phyloP scores from a whole-genome alignment of 208 protist genomes.

The Acanthamoeba culbertsoni region DNA sequence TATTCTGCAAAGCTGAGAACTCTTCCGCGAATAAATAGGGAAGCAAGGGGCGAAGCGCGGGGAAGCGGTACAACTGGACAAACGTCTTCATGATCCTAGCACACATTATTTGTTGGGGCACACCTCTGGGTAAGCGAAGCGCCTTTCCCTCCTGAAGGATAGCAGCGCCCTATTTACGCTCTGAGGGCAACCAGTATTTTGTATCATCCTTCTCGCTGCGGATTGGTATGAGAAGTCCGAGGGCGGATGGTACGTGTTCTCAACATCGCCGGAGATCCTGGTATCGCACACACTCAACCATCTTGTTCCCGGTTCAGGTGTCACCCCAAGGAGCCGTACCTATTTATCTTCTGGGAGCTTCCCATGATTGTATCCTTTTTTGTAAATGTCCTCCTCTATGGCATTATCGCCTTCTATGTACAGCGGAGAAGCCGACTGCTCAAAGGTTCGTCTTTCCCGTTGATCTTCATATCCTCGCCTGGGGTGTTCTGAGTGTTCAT shows the following conservation, averaged over 20 bases:
- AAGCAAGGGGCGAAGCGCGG: not conserved
- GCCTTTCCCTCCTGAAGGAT: not conserved
- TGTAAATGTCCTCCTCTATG: slow-evolving; percentile 25
- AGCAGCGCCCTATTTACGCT: not conserved
- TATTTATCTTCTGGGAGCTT: slow-evolving; percentile 46
- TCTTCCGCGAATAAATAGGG: not conserved
- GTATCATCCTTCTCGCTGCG: not conserved
- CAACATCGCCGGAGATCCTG: not conserved
- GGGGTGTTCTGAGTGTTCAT: not conserved
- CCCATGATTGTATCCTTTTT: slow-evolving; percentile 26
- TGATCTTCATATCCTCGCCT: not conserved
- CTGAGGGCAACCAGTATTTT: not conserved
- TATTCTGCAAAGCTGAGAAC: not conserved
- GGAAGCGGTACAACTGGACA: not conserved
- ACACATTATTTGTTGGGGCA: slow-evolving; percentile 6
- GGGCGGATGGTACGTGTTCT: not conserved
- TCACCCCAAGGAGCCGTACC: slow-evolving; percentile 16
- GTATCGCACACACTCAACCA: not conserved
- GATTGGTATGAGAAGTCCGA: not conserved
- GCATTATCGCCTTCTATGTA: slow-evolving; percentile 13
- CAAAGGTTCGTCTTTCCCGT: not conserved
- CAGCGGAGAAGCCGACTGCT: not conserved
- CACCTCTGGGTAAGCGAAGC: not conserved
- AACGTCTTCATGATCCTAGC: not conserved
- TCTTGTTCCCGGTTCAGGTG: not conserved